A percentile compares a stretch with the other conserved stretches of the same genome.
Evolutionary conservation across 169 alveolate species (phyloP).

Genomic region (Babesia caballi): DNA sequence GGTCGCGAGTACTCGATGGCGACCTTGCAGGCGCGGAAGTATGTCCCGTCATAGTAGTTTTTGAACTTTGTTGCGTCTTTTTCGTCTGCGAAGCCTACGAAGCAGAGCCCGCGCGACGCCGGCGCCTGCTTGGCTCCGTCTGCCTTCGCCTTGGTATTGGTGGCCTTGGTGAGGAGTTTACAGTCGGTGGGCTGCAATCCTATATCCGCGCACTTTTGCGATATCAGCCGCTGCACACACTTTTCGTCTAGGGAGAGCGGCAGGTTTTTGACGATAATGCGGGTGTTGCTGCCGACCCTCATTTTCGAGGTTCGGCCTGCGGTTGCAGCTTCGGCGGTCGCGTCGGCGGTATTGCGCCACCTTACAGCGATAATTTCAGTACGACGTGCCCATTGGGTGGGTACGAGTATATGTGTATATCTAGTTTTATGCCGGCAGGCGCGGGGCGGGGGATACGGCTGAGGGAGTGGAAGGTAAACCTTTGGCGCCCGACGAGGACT

Average conservation of each 20-base stretch:
- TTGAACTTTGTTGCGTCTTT: conserved; percentile 79
- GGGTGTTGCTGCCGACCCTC: conserved; percentile 41
- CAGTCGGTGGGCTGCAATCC: conserved; percentile 51
- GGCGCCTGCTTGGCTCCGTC: conserved; percentile 1
- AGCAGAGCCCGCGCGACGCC: conserved; percentile 82
- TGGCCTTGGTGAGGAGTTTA: conserved; percentile 39
- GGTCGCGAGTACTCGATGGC: conserved; percentile 82
- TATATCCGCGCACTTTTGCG: conserved; percentile 49
- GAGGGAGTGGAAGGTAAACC: too few species aligned
- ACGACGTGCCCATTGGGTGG: too few species aligned
- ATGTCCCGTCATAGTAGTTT: conserved; percentile 82
- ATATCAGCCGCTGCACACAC: conserved; percentile 26
- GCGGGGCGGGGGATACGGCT: too few species aligned
- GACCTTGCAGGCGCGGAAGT: conserved; percentile 82
- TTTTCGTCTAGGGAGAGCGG: conserved; percentile 48
- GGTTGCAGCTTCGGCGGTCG: too few species aligned
- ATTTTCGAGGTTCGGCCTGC: too few species aligned
- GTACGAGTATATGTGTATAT: too few species aligned
- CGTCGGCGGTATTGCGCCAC: too few species aligned
- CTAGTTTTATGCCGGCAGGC: too few species aligned
- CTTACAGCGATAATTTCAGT: too few species aligned
- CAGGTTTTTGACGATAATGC: conserved; percentile 52
- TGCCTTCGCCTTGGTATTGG: not conserved
- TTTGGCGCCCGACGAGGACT: too few species aligned
- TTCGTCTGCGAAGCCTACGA: conserved; percentile 83